phyloP scores from a whole-genome alignment of 768 basidiomycete species.

The Phaffia australis region DNA sequence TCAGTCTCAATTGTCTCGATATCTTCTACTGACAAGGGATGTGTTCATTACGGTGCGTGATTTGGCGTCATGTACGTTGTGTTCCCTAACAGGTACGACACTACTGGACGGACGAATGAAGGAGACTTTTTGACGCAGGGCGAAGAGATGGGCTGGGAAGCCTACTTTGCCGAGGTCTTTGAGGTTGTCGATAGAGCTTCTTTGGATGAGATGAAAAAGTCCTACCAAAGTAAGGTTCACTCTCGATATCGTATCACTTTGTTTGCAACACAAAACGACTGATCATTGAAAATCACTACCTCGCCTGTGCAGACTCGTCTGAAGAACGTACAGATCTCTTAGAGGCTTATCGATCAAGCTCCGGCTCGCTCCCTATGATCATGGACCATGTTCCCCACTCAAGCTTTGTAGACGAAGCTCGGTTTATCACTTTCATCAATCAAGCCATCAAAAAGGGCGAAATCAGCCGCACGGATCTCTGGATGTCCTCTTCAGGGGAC shows the following conservation, averaged over 20 bases:
- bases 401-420: conserved; percentile 61
- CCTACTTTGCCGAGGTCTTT: conserved; percentile 84
- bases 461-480: conserved; percentile 45
- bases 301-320: conserved; percentile 51
- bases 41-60: too few relatives aligned
- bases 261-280: not conserved
- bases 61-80: too few relatives aligned
- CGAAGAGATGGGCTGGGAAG: conserved; percentile 83
- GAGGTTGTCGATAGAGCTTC: conserved; percentile 73
- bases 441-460: conserved; percentile 53
- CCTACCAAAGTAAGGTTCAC: conserved; percentile 68
- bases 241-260: not conserved
- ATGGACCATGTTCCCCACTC: conserved; percentile 80
- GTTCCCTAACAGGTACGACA: conserved; percentile 49
- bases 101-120: conserved; percentile 76
- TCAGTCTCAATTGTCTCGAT: not conserved
- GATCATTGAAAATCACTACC: conserved; percentile 16
- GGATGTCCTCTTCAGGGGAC: conserved; percentile 65
- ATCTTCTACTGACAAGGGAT: too few relatives aligned
- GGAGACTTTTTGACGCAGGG: conserved; percentile 48
- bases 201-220: conserved; percentile 84
- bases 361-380: conserved; percentile 68
- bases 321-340: conserved; percentile 77
- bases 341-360: conserved; percentile 56
- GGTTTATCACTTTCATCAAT: conserved; percentile 62